Base-by-base conservation (phyloP, 2,329 filamentous ascomycete species). In the Ophiosphaerella korrae region DNA sequence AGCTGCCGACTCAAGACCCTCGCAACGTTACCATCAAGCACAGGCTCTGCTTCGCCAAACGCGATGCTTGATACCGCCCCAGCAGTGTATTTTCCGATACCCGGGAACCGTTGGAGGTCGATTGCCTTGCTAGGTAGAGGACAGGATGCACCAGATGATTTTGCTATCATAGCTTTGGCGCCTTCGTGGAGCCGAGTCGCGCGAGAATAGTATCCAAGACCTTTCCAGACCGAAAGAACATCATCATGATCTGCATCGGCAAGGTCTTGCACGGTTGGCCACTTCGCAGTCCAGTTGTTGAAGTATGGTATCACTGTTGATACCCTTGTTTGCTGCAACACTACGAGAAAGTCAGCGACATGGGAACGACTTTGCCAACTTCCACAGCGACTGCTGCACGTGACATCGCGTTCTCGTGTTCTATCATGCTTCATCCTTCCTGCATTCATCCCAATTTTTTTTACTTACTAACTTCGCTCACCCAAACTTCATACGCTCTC, bases 261-360 rank as follows among this genome's bases (percentile, higher is more conserved):
- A 6, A 87, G 77, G 18, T 82, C 79, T 1, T 77, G 75, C 3
- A 87, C 78, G 0, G 82, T 84, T 0, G 84, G 83, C 83, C 84
- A 87, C 48, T 78, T 78, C 1, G 68, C 75, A 75, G 84, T 84
- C 84, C 84, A 87, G 1, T 75, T 76, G 26, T 80, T 83, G 82
- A 84, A 87, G 66, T 87, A 87, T 42, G 81, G 82, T 16, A 86
- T 81, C 0, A 86, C 84, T 6, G 80, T 81, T 2, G 81, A 78
- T 3, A 87, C 84, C 24, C 84, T 82, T 2, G 84, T 87, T 70
- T 87, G 84, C 67, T 87, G 84, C 9, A 87, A 77, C 84, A 87
- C 67, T 71, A 29, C 9, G 33, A 4, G 13, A 13, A 29, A 11
- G 9, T 8, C 13, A 53, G 57, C 55, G 54, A 53, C 43, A 33